Evolutionary conservation across 1,139 yeast species (phyloP), one percentile per base, ranked within the genome.

Genomic region (Sugiyamaella pinicola): DNA sequence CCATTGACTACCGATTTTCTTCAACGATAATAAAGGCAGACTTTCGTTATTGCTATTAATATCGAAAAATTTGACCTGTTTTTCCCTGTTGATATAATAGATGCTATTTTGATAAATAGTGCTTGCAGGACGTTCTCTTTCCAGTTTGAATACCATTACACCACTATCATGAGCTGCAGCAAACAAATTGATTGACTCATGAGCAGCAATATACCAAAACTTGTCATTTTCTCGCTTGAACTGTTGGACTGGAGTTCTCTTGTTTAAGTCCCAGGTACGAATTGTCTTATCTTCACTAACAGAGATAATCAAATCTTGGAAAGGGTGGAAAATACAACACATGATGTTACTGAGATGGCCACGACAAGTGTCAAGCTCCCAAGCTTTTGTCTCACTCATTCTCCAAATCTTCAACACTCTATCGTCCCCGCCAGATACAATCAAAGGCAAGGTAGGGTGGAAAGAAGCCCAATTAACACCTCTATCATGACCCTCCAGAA

Each of bases 381-480:
- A 95, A 29, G 99, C 99, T 73, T 91, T 90, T 35, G 96, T 85
- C 64, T 95, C 97, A 66, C 91, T 85, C 97, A 91, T 90, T 72
- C 99, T 82, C 99, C 99, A 95, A 62, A 95, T 78, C 72, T 93
- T 93, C 53, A 95, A 88, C 60, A 93, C 84, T 62, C 99, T 82
- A 70, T 95, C 99, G 69, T 95, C 99, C 69, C 96, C 96, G 63
- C 95, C 96, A 28, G 97, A 89, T 12, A 91, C 96, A 69, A 95
- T 90, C 65, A 93, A 79, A 6, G 99, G 99, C 67, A 90, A 78
- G 18, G 95, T 90, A 46, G 99, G 99, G 69, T 95, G 99, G 82
- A 95, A 95, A 26, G 96, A 78, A 26, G 97, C 99, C 96, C 96
- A 93, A 69, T 95, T 93, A 65, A 95, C 99, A 65, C 98, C 99